Evolutionary conservation across 179 eudicot genomes (phyloP).

Genomic region (Silene coronaria): DNA sequence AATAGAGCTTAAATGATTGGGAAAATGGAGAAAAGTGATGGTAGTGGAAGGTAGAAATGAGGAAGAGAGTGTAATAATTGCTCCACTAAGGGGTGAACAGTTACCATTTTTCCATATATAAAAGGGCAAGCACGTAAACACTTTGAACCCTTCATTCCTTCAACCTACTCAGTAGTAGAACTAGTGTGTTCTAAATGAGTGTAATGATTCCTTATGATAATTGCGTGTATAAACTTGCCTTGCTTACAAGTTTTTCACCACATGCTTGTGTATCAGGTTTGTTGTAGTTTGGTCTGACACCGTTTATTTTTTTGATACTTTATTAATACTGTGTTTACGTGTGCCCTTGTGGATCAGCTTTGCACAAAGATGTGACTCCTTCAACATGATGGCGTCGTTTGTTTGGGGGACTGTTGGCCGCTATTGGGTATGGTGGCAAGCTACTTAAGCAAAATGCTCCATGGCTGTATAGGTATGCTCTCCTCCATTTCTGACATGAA

Average conservation of each 20-base stretch:
- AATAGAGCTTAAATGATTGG: no score
- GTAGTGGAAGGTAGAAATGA: no score
- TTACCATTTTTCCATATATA: no score
- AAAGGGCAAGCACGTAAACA: no score
- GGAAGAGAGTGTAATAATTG: no score
- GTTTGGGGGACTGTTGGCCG: constrained; percentile 96
- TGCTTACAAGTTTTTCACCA: background rate
- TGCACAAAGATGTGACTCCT: constrained; percentile 62
- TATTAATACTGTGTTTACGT: constrained; percentile 26
- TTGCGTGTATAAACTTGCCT: background rate
- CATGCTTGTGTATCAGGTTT: background rate
- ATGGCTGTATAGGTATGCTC: constrained; percentile 69
- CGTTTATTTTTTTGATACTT: background rate
- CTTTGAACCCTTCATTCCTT: no score
- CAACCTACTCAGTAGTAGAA: no score
- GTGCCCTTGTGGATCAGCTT: constrained; percentile 28
- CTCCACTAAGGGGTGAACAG: no score
- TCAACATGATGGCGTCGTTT: constrained; percentile 35
- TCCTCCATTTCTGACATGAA: background rate
- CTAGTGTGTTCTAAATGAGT: no score
- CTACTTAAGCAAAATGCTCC: constrained; percentile 62
- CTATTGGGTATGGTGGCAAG: constrained; percentile 93
- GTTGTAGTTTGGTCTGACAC: background rate
- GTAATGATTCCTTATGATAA: background rate
- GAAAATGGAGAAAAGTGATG: no score